These are phyloP conservation scores for Babesia sp. DNA, from an alignment of 169 alveolate species.

Conservation along the genomic window DNA sequence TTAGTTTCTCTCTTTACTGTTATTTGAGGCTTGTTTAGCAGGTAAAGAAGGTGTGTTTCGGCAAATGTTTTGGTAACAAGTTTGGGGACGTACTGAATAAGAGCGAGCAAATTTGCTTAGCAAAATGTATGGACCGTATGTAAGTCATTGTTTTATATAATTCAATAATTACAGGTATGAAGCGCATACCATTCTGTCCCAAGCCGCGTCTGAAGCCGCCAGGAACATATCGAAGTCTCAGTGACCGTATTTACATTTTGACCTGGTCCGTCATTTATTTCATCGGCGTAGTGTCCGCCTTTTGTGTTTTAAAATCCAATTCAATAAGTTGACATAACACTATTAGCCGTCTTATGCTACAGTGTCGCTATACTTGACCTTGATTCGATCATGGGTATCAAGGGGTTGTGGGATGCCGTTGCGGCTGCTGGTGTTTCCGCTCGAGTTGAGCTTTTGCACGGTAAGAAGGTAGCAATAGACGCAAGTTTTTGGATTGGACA, in stretches of 20 bases:
- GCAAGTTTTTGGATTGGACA: conserved; percentile 68
- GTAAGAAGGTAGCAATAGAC: conserved; percentile 60
- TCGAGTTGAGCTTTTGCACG: conserved; percentile 54
- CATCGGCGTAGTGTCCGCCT: no score
- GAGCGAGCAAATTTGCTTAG: conserved; percentile 82
- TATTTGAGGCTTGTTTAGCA: conserved; percentile 57
- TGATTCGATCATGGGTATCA: conserved; percentile 48
- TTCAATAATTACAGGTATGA: conserved; percentile 76
- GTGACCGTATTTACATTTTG: conserved; percentile 17
- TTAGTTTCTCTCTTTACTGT: not conserved
- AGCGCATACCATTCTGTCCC: conserved; percentile 84
- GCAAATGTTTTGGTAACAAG: conserved; percentile 81
- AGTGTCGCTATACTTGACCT: no score
- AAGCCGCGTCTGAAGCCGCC: conserved; percentile 81
- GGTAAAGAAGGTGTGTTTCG: conserved; percentile 85
- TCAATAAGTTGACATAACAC: no score
- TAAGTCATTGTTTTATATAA: conserved; percentile 25
- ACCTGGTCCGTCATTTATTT: no score
- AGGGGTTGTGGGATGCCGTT: conserved; percentile 64
- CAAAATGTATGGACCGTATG: conserved; percentile 90
- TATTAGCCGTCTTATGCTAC: no score
- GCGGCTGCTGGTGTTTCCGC: conserved; percentile 62
- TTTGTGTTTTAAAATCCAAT: no score
- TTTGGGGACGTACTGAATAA: conserved; percentile 79
- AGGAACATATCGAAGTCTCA: conserved; percentile 66